Base-by-base conservation (phyloP, 2,329 filamentous ascomycete species). In the Fusarium lyarnte region DNA sequence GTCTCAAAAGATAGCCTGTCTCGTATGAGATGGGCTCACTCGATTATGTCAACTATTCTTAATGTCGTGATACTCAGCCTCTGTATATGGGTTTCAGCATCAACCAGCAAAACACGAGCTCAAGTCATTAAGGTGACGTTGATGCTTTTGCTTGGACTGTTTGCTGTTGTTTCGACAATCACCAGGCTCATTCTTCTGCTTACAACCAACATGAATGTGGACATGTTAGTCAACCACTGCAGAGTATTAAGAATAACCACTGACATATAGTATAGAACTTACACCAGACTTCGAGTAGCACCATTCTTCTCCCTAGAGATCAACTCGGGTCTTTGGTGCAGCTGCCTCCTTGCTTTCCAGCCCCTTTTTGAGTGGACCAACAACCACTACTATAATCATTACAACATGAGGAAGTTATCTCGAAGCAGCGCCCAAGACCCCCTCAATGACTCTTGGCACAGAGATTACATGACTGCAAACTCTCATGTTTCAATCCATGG, bases 271-370 rank as follows among this genome's bases (percentile, higher is more conserved):
- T 29, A 13, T 29, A 83, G 81, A 33, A 84, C 82, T 6, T 81
- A 79, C 67, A 78, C 80, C 23, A 82, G 84, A 75, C 71, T 78
- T 19, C 79, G 70, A 10, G 76, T 80, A n/a, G 78, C 76, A 35
- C 72, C 80, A 13, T 85, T 82, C 82, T 84, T 82, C 12, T 79
- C 83, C 55, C 73, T 84, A 9, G 83, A 85, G 69, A 77, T 79
- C 46, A 83, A 85, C 64, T 75, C 82, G 46, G 84, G 82, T n/a
- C 75, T 85, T 35, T 85, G 83, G 82, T 81, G 82, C 49, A 77
- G 78, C 17, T 85, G 82, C 66, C 81, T 84, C 42, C 82, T 82
- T 8, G 78, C 82, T 5, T 69, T 84, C 16, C 82, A 84, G 42
- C 81, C 82, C 5, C 62, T 84, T 21, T 63, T 83, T 11, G 80